These are phyloP conservation scores for Leavenworthia alabamica DNA, from an alignment of 345 rosid species.

Conservation along the genomic window DNA sequence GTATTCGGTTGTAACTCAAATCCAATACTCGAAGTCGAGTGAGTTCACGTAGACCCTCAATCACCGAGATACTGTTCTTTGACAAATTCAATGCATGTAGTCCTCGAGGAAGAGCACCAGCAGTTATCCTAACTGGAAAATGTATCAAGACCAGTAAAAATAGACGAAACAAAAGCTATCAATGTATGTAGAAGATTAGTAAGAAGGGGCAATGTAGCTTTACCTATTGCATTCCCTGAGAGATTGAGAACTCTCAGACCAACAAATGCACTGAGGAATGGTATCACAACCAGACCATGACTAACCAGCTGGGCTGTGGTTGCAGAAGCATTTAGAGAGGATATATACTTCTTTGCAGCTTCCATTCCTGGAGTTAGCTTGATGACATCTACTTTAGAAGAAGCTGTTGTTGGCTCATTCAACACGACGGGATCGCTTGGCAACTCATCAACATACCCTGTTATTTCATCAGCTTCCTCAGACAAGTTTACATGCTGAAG, in stretches of 20 bases:
- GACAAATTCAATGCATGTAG: conserved; percentile 74
- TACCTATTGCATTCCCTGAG: conserved; percentile 85
- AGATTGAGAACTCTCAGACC: conserved; percentile 81
- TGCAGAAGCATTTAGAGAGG: conserved; percentile 59
- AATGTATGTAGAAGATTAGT: background rate
- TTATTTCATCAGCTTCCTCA: conserved; percentile 47
- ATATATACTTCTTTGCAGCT: conserved; percentile 69
- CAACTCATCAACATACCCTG: conserved; percentile 27
- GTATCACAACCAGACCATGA: conserved; percentile 65
- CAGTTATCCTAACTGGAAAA: conserved; percentile 61
- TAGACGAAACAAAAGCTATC: background rate
- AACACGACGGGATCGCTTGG: conserved; percentile 31
- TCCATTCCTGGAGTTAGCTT: conserved; percentile 61
- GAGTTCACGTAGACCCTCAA: conserved; percentile 91
- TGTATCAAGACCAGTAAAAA: conserved; percentile 1
- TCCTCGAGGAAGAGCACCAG: conserved; percentile 94
- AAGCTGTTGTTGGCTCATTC: conserved; percentile 25
- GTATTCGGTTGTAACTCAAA: conserved; percentile 82
- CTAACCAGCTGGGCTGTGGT: conserved; percentile 71
- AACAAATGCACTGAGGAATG: conserved; percentile 68
- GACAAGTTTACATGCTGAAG: conserved; percentile 55
- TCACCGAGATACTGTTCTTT: conserved; percentile 67
- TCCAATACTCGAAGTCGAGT: conserved; percentile 85
- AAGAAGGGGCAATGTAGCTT: conserved; percentile 14
- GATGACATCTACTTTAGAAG: conserved; percentile 41